Base-by-base conservation (phyloP, 2,329 filamentous ascomycete genomes). In the Chrysosporium queenslandicum region DNA sequence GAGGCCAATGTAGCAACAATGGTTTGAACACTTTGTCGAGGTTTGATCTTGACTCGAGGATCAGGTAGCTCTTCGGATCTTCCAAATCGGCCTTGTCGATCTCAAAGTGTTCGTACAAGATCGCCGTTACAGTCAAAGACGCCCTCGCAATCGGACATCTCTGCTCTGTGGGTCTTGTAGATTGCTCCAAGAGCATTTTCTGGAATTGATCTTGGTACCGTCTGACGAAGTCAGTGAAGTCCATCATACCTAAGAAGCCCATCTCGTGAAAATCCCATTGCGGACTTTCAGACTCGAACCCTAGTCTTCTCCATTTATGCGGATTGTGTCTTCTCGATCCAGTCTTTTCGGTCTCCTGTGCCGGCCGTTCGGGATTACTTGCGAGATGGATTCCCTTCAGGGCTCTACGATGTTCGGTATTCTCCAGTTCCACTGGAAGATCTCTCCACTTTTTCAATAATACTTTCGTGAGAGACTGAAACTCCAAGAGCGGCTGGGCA, bases 231-330 rank as follows among this genome's bases (percentile, higher is more conserved):
- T 97, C 90, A 1, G 89, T 87, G 62, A 98, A 70, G 66, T 98
- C 92, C 90, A 98, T 97, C 80, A 98, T 87, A 25, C 92, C 92
- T 50, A 98, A 70, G 65, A 90, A 97, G 0, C 92, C 92, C 25
- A 86, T 85, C 36, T 80, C 75, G 18, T 88, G 83, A 64, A 98
- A 97, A 60, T 98, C 92, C 61, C 78, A 77, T 0, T 83, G 83
- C 2, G 92, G 92, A 59, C 80, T 90, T 68, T 98, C 92, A 0
- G 86, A 85, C 67, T 92, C 86, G 62, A 98, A 98, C 2, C 92
- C 92, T 39, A 98, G 68, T 50, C 90, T 78, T 61, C 89, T 79
- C 92, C 92, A 98, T 66, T 96, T 96, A 63, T 94, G 85, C 0
- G 89, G 86, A 61, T 88, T 87, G 61, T 94, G 87, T 61, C 79